Conservation (phyloP, 768 basidiomycete species). For the Auricularia sp. region DNA sequence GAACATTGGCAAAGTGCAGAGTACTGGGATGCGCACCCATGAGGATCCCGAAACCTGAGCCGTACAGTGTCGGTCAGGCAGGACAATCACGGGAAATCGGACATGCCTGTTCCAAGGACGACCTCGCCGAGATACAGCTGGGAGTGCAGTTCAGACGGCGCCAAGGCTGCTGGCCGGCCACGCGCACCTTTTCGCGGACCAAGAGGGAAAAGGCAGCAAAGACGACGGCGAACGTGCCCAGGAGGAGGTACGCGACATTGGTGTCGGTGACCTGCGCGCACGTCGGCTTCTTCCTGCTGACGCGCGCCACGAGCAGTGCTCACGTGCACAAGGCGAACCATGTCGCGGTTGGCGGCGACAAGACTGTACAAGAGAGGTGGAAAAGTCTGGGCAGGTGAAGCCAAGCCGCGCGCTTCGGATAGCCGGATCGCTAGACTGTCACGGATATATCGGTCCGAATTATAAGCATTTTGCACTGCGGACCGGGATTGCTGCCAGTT, state of each 20-base stretch:
- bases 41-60: conserved; percentile 25
- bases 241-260: conserved; percentile 49
- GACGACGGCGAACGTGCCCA: conserved; percentile 46
- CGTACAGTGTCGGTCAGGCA: too few species aligned
- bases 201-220: conserved; percentile 56
- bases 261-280: conserved; percentile 38
- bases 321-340: background rate
- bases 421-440: too few species aligned
- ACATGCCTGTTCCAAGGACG: conserved; percentile 63
- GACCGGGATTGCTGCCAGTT: too few species aligned
- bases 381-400: too few species aligned
- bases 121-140: conserved; percentile 90
- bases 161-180: background rate
- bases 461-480: too few species aligned
- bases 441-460: too few species aligned
- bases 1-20: background rate
- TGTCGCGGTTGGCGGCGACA: background rate
- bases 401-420: too few species aligned
- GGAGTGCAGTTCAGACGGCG: background rate
- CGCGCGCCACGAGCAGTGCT: background rate
- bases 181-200: conserved; percentile 63
- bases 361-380: too few species aligned
- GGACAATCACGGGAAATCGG: too few species aligned
- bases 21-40: conserved; percentile 29
- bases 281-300: background rate